Percentiles rank a stretch among this genome's conserved stretches.
These are phyloP conservation scores for Naganishia liquefaciens DNA, from an alignment of 1,284 basidiomycete genomes.

Conservation along the genomic window DNA sequence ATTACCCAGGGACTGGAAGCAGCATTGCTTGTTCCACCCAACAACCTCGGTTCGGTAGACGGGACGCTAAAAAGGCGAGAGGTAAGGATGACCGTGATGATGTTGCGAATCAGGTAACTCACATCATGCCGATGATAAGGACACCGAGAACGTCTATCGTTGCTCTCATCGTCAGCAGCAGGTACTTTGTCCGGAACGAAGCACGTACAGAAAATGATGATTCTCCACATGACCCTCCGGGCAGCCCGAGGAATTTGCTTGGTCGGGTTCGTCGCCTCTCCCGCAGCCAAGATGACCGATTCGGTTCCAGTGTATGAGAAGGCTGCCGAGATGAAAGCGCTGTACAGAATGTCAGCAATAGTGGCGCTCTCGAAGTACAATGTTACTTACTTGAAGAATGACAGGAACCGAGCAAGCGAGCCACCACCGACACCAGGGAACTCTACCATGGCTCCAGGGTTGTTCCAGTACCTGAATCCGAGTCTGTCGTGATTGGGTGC, in stretches of 20 bases:
- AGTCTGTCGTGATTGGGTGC: slow-evolving; percentile 60
- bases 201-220: slow-evolving; percentile 61
- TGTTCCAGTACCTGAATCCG: slow-evolving; percentile 65
- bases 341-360: slow-evolving; percentile 34
- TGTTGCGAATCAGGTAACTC: neutral
- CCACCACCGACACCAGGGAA: slow-evolving; percentile 27
- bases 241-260: slow-evolving; percentile 58
- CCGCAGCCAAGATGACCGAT: slow-evolving; percentile 37
- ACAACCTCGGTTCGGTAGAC: slow-evolving; percentile 26
- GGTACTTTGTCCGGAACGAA: no score
- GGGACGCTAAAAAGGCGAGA: slow-evolving; percentile 17
- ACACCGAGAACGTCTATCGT: slow-evolving; percentile 54
- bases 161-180: no score
- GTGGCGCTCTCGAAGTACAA: slow-evolving; percentile 55
- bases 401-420: slow-evolving; percentile 41
- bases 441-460: slow-evolving; percentile 58
- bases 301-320: slow-evolving; percentile 44
- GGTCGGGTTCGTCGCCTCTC: slow-evolving; percentile 38
- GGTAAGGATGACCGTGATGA: neutral
- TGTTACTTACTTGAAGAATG: slow-evolving; percentile 42
- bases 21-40: slow-evolving; percentile 28
- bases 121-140: slow-evolving; percentile 34
- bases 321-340: slow-evolving; percentile 56
- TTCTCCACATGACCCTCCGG: slow-evolving; percentile 70
- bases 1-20: slow-evolving; percentile 33